Evolutionary conservation across 208 protist species (phyloP), one percentile per base, ranked within the genome.

Genomic region (Leishmania guyanensis): DNA sequence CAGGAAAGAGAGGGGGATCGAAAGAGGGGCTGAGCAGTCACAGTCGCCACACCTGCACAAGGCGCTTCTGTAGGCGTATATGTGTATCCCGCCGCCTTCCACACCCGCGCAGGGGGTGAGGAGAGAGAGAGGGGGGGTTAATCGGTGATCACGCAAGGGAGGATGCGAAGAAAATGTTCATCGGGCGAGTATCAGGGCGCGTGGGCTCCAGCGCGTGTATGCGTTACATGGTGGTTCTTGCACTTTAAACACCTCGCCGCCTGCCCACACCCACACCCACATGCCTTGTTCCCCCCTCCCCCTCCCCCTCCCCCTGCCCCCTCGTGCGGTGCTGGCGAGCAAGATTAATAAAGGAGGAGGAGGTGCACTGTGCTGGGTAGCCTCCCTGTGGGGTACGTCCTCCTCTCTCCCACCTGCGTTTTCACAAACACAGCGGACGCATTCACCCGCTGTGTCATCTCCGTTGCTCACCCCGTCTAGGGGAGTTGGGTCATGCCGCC

Each of bases 401-500:
- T 20, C 12, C 46, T 29, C 2, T 29, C 12, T 26, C 26, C 6
- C 48, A 22, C 36, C 2, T 29, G 9, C 26, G 39, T 20, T 0
- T 43, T 50, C 39, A n/a, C 17, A 6, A 43, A 26, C 39, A 50
- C 66, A 8, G 17, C 66, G 26, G 33, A 22, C 66, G 20, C 16
- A 48, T 14, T 16, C 48, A 56, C n/a, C 3, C 12, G 4, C 48
- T 65, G 2, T n/a, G 2, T n/a, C 39, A 43, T n/a, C 2, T 17
- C 1, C 3, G 10, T 54, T 29, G 43, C 22, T 43, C 2, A 12
- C 36, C 6, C 10, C 46, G 36, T 65, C 68, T 79, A 84, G 0
- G 89, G 89, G 22, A 97, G 88, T 69, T 97, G 89, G 64, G 90
- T 92, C 90, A 97, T 91, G 65, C 90, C 89, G 33, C 88, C 87